Conservation (phyloP, 495 filamentous ascomycete species). For the Pseudotulostoma volvatum region DNA sequence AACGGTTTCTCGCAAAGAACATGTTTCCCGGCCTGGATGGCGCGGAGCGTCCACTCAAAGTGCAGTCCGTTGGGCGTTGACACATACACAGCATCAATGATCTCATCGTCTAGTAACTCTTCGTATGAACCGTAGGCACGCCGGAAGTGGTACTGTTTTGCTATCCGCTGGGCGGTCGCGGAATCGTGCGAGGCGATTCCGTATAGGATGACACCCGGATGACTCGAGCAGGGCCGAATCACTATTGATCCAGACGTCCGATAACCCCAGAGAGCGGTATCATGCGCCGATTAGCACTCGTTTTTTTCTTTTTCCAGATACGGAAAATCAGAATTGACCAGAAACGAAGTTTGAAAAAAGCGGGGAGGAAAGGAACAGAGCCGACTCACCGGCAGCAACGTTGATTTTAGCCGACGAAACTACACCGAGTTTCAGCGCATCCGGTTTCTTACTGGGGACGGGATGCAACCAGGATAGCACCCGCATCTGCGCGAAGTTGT, state of each 20-base stretch:
- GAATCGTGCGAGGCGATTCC: conserved; percentile 11
- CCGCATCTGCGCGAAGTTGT: conserved; percentile 12
- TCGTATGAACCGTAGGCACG: conserved; percentile 7
- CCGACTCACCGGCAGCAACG: conserved; percentile 7
- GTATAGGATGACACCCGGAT: conserved; percentile 12
- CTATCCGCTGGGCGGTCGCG: conserved; percentile 2
- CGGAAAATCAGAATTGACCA: too few species aligned
- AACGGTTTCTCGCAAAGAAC: conserved; percentile 28
- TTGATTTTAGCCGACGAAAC: conserved; percentile 11
- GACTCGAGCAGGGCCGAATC: conserved; percentile 10
- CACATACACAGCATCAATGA: conserved; percentile 9
- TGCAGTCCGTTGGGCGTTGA: conserved; percentile 8
- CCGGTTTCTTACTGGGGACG: conserved; percentile 7
- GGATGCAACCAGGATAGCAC: conserved; percentile 8
- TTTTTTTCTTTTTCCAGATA: background rate
- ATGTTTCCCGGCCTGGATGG: conserved; percentile 19
- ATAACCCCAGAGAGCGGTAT: too few species aligned
- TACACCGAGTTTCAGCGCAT: conserved; percentile 12
- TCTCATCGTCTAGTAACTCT: conserved; percentile 5
- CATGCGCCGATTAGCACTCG: background rate
- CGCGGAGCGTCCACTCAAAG: conserved; percentile 4
- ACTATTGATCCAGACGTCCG: too few species aligned
- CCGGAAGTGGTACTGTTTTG: conserved; percentile 18
- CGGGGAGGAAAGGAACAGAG: background rate
- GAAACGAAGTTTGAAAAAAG: background rate